These are phyloP conservation scores for Penicillium sp. DNA, from an alignment of 2,329 filamentous ascomycete genomes.

Conservation along the genomic window DNA sequence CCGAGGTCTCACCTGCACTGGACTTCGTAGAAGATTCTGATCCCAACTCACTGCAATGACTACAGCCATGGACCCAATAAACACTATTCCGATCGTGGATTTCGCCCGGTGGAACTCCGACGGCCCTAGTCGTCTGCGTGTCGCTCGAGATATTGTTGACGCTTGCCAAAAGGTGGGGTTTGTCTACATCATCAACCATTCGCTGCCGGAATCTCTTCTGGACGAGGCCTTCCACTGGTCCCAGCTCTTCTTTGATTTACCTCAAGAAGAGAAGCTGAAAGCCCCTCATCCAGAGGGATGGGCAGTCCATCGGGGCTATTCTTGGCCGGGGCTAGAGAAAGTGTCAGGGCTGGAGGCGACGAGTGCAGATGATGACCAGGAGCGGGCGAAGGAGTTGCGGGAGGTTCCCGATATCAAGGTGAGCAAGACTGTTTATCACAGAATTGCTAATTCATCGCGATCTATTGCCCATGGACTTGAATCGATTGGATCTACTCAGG, in stretches of 20 bases:
- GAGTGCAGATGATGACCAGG: conserved; percentile 42
- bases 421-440: conserved; percentile 4
- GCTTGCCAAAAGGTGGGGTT: conserved; percentile 50
- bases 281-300: conserved; percentile 52
- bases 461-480: neutral
- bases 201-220: conserved; percentile 40
- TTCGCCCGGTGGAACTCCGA: conserved; percentile 39
- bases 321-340: conserved; percentile 56
- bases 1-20: neutral
- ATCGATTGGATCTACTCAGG: neutral
- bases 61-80: neutral
- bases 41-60: neutral
- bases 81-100: conserved; percentile 41
- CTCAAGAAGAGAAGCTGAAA: conserved; percentile 48
- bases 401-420: conserved; percentile 55
- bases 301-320: conserved; percentile 56
- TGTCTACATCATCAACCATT: conserved; percentile 51
- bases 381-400: conserved; percentile 43
- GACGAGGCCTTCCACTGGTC: conserved; percentile 48
- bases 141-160: conserved; percentile 42
- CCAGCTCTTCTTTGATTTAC: conserved; percentile 47
- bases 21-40: neutral
- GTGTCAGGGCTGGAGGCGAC: conserved; percentile 46
- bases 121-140: conserved; percentile 26
- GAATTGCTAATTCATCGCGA: neutral